Evolutionary conservation across 2,329 filamentous ascomycete genomes (phyloP), one percentile per base, ranked within the genome.

Genomic region (Penicillium rolfsii): DNA sequence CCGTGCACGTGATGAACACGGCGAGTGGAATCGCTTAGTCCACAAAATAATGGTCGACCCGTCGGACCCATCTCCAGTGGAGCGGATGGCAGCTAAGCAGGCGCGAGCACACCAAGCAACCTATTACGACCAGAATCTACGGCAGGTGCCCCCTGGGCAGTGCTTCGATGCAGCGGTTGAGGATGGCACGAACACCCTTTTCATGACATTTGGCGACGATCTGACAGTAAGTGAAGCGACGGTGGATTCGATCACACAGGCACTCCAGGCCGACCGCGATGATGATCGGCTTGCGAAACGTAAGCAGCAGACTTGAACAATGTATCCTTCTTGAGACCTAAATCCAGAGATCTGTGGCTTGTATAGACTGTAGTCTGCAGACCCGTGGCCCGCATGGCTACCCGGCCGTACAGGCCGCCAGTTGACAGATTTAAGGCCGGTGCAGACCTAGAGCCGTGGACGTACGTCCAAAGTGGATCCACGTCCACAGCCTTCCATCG

Each of bases 91-190:
- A 33, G 57, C 57, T 22, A 66, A 64, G 30, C 50, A 64, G 14
- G 63, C 62, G 33, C 54, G 56, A 49, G 58, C 48, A 57, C 50
- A 26, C 4, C 12, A 66, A 43, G 59, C 55, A 38, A 64, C 59
- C 11, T 64, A 59, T 58, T 67, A 69, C 55, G 52, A 67, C 45
- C 58, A 55, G 53, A 63, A 67, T 30, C 55, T 67, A 35, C 62
- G 59, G 28, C 40, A 58, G 58, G 35, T 67, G 2, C 57, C 60
- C 35, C 66, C 57, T 26, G 43, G 43, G 46, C 57, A 70, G 48
- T 66, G 61, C 57, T 64, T 67, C 55, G n/a, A 64, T 50, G 54
- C 65, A 48, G 65, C 60, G 16, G 61, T 63, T 35, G 33, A 61
- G 43, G 64, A 67, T 59, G 43, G 49, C 19, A 67, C 55, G 33